These are phyloP conservation scores for Linum lewisii DNA, from an alignment of 345 rosid genomes.

Conservation along the genomic window DNA sequence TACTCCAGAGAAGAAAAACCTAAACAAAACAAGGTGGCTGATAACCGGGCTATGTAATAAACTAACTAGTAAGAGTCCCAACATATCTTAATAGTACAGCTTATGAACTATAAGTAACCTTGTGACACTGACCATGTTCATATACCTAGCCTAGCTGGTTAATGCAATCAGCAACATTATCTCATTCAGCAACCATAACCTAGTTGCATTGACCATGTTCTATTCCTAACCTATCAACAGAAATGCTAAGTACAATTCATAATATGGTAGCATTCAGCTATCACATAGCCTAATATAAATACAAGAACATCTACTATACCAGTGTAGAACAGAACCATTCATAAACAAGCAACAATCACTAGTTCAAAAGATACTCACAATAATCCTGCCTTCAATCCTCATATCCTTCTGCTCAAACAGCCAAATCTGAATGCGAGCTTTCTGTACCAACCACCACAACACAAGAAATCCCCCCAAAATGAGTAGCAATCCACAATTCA, in stretches of 20 bases:
- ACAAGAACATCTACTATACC: too few species aligned
- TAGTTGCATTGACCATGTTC: too few species aligned
- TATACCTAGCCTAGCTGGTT: too few species aligned
- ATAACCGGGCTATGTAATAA: too few species aligned
- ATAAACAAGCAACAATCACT: neutral
- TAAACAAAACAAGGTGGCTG: too few species aligned
- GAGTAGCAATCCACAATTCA: neutral
- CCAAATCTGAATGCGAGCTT: conserved; percentile 98
- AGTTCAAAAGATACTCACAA: conserved; percentile 24
- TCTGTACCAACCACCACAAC: conserved; percentile 31
- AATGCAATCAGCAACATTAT: neutral
- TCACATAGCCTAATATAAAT: neutral
- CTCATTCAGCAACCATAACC: too few species aligned
- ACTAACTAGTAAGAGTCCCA: too few species aligned
- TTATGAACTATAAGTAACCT: too few species aligned
- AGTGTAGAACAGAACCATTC: neutral
- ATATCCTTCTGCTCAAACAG: conserved; percentile 90
- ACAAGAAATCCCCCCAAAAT: neutral
- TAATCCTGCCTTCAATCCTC: conserved; percentile 78
- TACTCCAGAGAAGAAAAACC: too few species aligned
- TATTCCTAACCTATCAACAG: neutral
- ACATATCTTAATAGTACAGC: too few species aligned
- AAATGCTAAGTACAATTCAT: too few species aligned
- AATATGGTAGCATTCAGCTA: neutral
- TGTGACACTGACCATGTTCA: too few species aligned